phyloP scores from a whole-genome alignment of 352 stramenopile genomes.

The Albugo candida region DNA sequence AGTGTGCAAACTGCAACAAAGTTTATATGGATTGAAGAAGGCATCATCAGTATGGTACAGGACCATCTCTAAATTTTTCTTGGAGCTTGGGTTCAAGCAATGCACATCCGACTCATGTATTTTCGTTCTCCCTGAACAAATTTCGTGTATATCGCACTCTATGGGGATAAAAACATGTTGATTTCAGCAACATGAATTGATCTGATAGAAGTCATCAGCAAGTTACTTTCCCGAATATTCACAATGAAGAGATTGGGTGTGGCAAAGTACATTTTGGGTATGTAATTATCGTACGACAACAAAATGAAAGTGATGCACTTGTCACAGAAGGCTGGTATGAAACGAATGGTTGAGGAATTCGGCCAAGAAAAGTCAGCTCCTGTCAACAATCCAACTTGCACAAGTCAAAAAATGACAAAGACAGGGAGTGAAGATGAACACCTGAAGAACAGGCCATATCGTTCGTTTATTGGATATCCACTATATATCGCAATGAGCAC shows the following conservation, averaged over 20 bases:
- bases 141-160: slow-evolving; percentile 7
- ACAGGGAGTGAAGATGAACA: no score
- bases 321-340: slow-evolving; percentile 9
- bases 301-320: slow-evolving; percentile 4
- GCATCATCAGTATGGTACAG: slow-evolving; percentile 10
- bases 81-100: slow-evolving; percentile 4
- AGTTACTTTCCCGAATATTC: slow-evolving; percentile 1
- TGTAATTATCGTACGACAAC: slow-evolving; percentile 10
- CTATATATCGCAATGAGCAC: no score
- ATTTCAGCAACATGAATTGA: slow-evolving; percentile 1
- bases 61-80: slow-evolving; percentile 9
- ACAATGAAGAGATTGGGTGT: slow-evolving; percentile 9
- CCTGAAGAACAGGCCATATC: neutral
- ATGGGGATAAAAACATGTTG: slow-evolving; percentile 11
- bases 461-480: no score
- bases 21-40: slow-evolving; percentile 9
- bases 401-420: neutral
- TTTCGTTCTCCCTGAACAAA: slow-evolving; percentile 4
- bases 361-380: neutral
- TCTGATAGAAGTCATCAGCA: slow-evolving; percentile 4
- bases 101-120: slow-evolving; percentile 8
- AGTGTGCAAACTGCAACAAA: neutral
- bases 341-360: slow-evolving; percentile 1
- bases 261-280: slow-evolving; percentile 9
- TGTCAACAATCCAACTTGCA: neutral